These are phyloP conservation scores for Populus hybrid DNA, from an alignment of 441 rosid species.

Conservation along the genomic window DNA sequence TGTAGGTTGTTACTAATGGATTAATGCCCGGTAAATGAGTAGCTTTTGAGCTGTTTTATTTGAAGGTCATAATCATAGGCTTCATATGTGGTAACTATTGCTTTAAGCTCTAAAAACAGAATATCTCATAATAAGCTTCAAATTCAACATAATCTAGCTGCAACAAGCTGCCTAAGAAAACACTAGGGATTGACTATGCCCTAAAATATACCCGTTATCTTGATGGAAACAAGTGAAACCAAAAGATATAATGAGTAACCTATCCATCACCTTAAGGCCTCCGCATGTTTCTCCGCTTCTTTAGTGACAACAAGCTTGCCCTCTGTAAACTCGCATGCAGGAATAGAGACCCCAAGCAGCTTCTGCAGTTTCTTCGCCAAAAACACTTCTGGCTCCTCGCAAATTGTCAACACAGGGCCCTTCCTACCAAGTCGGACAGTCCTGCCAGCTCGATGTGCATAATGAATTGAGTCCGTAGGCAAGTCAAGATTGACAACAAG, in stretches of 20 bases:
- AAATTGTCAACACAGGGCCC: too few relatives aligned
- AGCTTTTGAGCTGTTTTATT: background rate
- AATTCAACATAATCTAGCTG: background rate
- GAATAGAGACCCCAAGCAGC: conserved; percentile 66
- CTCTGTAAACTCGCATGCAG: conserved; percentile 70
- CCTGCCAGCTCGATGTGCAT: conserved; percentile 84
- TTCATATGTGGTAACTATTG: background rate
- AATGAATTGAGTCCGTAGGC: conserved; percentile 61
- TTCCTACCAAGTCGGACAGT: conserved; percentile 42
- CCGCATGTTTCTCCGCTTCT: conserved; percentile 33
- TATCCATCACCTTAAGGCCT: conserved; percentile 16
- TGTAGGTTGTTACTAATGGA: background rate
- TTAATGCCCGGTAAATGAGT: background rate
- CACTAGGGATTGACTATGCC: background rate
- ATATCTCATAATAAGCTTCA: background rate
- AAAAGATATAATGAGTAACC: background rate
- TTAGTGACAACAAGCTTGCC: conserved; percentile 63
- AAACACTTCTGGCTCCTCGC: conserved; percentile 58
- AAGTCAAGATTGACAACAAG: conserved; percentile 83
- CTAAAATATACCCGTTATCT: background rate
- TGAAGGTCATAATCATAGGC: background rate
- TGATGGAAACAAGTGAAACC: background rate
- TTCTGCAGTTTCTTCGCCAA: conserved; percentile 83
- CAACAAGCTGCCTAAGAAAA: background rate
- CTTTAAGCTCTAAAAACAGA: background rate